phyloP scores from a whole-genome alignment of 2,329 filamentous ascomycete species.

The Ophiostoma australiae region DNA sequence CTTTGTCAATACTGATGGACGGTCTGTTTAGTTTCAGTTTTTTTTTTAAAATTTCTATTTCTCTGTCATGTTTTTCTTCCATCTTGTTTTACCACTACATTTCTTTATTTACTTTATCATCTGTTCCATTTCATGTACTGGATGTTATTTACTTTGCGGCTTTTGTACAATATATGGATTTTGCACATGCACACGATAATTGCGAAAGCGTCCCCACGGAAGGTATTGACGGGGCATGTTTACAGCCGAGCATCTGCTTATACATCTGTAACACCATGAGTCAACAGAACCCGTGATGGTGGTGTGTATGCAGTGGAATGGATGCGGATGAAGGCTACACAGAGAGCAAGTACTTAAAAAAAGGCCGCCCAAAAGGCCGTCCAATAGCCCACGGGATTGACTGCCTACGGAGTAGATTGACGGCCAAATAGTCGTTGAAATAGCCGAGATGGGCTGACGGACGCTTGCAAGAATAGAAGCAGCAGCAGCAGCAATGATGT shows the following conservation, averaged over 20 bases:
- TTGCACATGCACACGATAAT: background rate
- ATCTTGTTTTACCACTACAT: background rate
- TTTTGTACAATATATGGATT: slow-evolving; percentile 3
- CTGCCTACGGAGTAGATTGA: background rate
- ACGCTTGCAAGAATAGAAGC: too few species aligned
- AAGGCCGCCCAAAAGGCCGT: background rate
- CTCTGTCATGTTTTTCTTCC: background rate
- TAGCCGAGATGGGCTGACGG: background rate
- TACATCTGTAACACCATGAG: background rate
- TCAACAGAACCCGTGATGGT: background rate
- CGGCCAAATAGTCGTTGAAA: background rate
- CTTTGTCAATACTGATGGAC: slow-evolving; percentile 1
- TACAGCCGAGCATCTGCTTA: background rate
- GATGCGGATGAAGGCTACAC: background rate
- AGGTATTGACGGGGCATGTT: background rate
- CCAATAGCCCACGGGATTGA: too few species aligned
- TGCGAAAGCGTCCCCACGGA: background rate
- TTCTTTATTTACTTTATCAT: background rate
- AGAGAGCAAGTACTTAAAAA: background rate
- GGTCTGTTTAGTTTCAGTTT: background rate
- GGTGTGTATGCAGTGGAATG: background rate
- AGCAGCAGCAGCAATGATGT: too few species aligned
- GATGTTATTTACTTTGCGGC: background rate
- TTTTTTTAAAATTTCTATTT: slow-evolving; percentile 2
- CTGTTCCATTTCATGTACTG: background rate